Base-by-base conservation (phyloP, 176 grass and related monocot genomes). In the Ensete ventricosum region DNA sequence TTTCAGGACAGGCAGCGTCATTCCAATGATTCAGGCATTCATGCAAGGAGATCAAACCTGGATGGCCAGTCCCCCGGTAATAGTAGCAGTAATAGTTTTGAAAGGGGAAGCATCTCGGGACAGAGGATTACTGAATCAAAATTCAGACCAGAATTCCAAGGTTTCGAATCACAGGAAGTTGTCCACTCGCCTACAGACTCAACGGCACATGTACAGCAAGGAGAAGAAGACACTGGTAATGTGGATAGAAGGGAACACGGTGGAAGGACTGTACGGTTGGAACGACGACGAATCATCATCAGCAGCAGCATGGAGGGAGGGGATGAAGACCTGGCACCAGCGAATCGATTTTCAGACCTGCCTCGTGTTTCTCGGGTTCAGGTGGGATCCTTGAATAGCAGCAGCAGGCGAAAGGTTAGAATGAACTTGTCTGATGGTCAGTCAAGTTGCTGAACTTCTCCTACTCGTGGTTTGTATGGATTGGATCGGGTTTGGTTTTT, bases 261-360 rank as follows among this genome's bases (percentile, higher is more conserved):
- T 50, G 66, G 65, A 2, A 79, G 77, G 66, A 59, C 7, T 59
- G 66, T 70, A 66, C 13, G 65, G 53, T 8, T 70, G 65, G 65
- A 71, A 19, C 77, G 71, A 53, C 52, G 19, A 23, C 34, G 34
- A 25, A 58, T 70, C 17, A 69, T 79, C 43, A 54, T 70, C 8
- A 79, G 53, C 50, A 65, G 17, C 19, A 79, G 34, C 26, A 11
- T 70, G 0, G 53, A 71, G 17, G 24, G 12, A 67, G 77, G 34
- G 34, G 34, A 43, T 43, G 34, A 70, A 79, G 77, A 71, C 29
- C 48, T 11, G 14, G 8, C 48, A 9, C 2, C 6, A 14, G 53
- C n/a, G 9, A 14, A 21, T 53, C 60, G 23, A 16, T 14, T 25
- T 22, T 19, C 14, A 22, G 77, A 69, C 17, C 9, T 25, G 4